A percentile compares a stretch with the other conserved stretches of the same genome.
These are phyloP conservation scores for Coemansia sp. DNA, from an alignment of 192 early-diverging fungal genomes.

Conservation along the genomic window DNA sequence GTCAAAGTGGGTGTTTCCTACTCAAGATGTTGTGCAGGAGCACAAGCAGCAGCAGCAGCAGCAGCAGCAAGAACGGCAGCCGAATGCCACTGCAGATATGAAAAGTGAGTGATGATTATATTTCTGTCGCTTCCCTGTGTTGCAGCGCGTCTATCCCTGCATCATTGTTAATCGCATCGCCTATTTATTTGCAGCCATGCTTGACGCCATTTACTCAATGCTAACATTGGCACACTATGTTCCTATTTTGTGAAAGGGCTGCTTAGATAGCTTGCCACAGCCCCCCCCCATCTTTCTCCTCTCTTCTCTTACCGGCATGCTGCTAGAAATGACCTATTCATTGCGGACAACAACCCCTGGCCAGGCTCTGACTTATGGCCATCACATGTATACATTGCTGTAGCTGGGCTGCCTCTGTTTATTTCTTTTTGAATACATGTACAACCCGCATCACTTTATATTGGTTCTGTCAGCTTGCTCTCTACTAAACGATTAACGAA, in stretches of 20 bases:
- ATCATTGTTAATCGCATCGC: too few species aligned
- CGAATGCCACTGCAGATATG: constrained; percentile 16
- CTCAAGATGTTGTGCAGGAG: constrained; percentile 54
- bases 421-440: constrained; percentile 18
- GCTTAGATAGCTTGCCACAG: too few species aligned
- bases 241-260: too few species aligned
- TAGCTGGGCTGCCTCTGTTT: constrained; percentile 15
- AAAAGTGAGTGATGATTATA: constrained; percentile 51
- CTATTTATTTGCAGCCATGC: too few species aligned
- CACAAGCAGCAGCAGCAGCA: constrained; percentile 46
- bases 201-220: too few species aligned
- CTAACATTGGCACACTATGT: too few species aligned
- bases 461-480: not conserved
- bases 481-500: constrained; percentile 1
- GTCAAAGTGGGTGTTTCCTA: constrained; percentile 85
- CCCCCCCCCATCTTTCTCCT: too few species aligned
- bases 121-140: not conserved
- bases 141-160: too few species aligned
- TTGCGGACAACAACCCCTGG: too few species aligned
- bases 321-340: too few species aligned
- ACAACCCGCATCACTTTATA: constrained; percentile 7
- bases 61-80: constrained; percentile 36
- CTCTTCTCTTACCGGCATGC: too few species aligned
- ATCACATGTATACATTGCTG: constrained; percentile 2
- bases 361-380: too few species aligned